These are phyloP conservation scores for Plasmopara viticola DNA, from an alignment of 352 stramenopile genomes.

Conservation along the genomic window DNA sequence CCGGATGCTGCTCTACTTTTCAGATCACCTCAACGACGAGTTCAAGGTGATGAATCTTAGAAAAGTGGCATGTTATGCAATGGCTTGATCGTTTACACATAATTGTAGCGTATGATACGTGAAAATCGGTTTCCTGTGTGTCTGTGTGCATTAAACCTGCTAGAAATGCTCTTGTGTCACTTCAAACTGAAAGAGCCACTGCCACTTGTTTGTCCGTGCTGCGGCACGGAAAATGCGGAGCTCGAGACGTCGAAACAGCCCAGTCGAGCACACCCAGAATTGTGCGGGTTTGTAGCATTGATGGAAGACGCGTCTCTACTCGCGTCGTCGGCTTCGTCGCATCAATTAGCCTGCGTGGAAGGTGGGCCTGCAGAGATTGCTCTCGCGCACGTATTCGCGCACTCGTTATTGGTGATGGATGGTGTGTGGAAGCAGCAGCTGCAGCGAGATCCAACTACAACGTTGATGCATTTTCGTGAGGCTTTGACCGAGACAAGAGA, in stretches of 20 bases:
- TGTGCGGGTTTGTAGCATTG: constrained; percentile 44
- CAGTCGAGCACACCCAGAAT: constrained; percentile 44
- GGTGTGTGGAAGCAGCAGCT: constrained; percentile 51
- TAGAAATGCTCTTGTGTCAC: constrained; percentile 63
- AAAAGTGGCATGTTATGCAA: neutral
- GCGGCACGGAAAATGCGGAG: constrained; percentile 59
- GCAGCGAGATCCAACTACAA: constrained; percentile 39
- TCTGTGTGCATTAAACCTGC: constrained; percentile 52
- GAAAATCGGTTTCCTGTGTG: constrained; percentile 72
- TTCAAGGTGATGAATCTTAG: constrained; percentile 36
- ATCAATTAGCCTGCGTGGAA: constrained; percentile 36
- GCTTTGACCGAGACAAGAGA: constrained; percentile 44
- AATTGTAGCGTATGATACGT: constrained; percentile 45
- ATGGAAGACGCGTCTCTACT: constrained; percentile 36
- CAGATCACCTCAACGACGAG: constrained; percentile 60
- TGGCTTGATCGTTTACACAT: constrained; percentile 1
- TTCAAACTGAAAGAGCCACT: constrained; percentile 63
- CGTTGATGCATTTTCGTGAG: constrained; percentile 58
- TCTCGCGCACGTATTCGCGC: constrained; percentile 52
- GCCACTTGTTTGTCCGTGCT: constrained; percentile 58
- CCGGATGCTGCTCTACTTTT: constrained; percentile 63
- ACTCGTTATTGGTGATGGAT: constrained; percentile 57
- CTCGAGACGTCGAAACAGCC: constrained; percentile 47
- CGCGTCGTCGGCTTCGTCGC: constrained; percentile 29
- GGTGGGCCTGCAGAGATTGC: constrained; percentile 40